Base-by-base conservation (phyloP, 1,139 yeast species). In the Yamadazyma oceani region DNA sequence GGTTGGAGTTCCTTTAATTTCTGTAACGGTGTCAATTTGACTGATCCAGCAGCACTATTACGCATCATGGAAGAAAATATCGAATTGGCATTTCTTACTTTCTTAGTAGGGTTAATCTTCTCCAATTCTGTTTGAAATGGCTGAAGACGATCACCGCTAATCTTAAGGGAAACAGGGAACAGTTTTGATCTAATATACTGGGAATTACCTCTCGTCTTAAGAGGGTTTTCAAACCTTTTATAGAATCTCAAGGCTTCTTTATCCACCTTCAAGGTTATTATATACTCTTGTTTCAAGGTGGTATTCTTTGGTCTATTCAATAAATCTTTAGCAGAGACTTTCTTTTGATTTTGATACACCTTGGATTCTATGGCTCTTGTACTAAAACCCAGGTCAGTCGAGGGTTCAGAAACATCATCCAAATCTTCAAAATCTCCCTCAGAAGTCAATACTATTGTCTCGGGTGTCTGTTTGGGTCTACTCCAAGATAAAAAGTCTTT, bases 161-260 rank as follows among this genome's bases (percentile, higher is more conserved):
- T 34, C 11, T 48, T 51, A 24, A 64, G 44, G 0, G 58, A 52
- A 5, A 58, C 58, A 1, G 21, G 3, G 6, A 26, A 29, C 16
- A 15, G 35, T 13, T 35, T 32, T 4, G 33, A 14, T 26, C 35
- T 32, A 11, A 31, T 32, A 23, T 30, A 49, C 14, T 38, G 42
- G 7, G 43, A 30, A 14, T 42, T 49, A 5, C 43, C 48, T 41
- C 53, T 54, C 0, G 68, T 54, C 36, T 55, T 57, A 15, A 66
- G 53, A 1, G 72, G 69, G 36, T 61, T 65, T 21, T 58, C 62
- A 31, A 46, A 53, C 33, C 43, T 45, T 34, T 62, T 56, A 17
- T 64, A 55, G 26, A 55, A 55, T n/a, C 50, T 46, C 31, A 69
- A 51, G 4, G 49, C 53, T 1, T 37, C 49, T 3, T 64, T 50